Percentiles rank a stretch among this genome's conserved stretches.
Evolutionary conservation across 208 protist species (phyloP).

Genomic region (Crithidia brevicula): DNA sequence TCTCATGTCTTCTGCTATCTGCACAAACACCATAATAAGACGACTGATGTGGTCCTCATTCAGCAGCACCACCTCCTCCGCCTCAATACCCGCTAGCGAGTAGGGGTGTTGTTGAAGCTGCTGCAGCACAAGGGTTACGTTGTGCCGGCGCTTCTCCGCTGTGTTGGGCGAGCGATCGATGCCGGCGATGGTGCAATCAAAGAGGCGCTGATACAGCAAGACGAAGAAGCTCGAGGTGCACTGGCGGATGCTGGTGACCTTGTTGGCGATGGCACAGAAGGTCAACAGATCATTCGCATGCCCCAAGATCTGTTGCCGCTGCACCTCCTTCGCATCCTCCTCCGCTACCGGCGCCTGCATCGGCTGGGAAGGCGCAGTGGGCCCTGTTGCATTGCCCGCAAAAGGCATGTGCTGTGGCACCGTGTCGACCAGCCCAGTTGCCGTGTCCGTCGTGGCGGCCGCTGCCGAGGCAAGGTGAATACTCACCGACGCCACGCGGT

Average conservation of each 20-base stretch:
- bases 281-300: slow-evolving; percentile 68
- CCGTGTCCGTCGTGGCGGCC: too few relatives aligned
- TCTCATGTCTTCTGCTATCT: slow-evolving; percentile 56
- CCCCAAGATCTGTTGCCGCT: slow-evolving; percentile 52
- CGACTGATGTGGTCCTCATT: slow-evolving; percentile 87
- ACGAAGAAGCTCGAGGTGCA: slow-evolving; percentile 91
- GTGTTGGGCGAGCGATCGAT: slow-evolving; percentile 80
- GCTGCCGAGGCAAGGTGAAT: slow-evolving; percentile 17
- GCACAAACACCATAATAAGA: slow-evolving; percentile 79
- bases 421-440: too few relatives aligned
- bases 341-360: slow-evolving; percentile 2
- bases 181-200: slow-evolving; percentile 64
- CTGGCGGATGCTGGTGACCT: slow-evolving; percentile 73
- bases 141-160: slow-evolving; percentile 76
- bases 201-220: slow-evolving; percentile 83
- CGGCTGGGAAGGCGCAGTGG: too few relatives aligned
- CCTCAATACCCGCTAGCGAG: slow-evolving; percentile 59
- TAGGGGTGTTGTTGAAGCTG: slow-evolving; percentile 67
- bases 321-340: slow-evolving; percentile 30
- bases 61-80: slow-evolving; percentile 73
- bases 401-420: too few relatives aligned
- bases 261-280: slow-evolving; percentile 65
- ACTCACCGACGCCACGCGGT: slow-evolving; percentile 13
- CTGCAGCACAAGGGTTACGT: slow-evolving; percentile 74
- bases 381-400: too few relatives aligned